These are phyloP conservation scores for Penicillium silybi DNA, from an alignment of 495 filamentous ascomycete genomes.

Conservation along the genomic window DNA sequence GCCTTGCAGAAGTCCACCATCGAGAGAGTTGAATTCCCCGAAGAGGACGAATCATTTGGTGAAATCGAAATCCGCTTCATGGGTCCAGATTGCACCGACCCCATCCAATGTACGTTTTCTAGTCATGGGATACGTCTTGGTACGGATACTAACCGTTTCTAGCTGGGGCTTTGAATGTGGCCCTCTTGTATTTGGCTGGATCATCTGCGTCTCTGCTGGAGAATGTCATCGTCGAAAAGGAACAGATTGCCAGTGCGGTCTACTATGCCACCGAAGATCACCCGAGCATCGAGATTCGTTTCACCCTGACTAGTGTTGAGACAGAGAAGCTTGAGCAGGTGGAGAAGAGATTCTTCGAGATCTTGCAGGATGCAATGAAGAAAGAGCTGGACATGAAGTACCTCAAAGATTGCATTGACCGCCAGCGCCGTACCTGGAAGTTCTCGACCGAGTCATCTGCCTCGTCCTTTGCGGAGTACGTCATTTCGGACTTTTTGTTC, in stretches of 20 bases:
- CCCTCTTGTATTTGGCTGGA: conserved; percentile 80
- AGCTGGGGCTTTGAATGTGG: conserved; percentile 67
- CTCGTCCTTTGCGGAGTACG: conserved; percentile 68
- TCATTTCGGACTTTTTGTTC: conserved; percentile 86
- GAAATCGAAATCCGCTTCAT: conserved; percentile 81
- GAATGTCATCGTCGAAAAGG: conserved; percentile 88
- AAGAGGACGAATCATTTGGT: conserved; percentile 90
- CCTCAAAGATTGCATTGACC: conserved; percentile 75
- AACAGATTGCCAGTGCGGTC: conserved; percentile 83
- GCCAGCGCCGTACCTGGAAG: conserved; percentile 73
- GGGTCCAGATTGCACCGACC: conserved; percentile 72
- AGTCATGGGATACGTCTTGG: neutral
- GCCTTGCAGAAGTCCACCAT: conserved; percentile 63
- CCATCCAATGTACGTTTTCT: conserved; percentile 43
- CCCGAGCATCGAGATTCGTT: conserved; percentile 77
- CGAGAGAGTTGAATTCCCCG: conserved; percentile 84
- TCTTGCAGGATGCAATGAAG: conserved; percentile 72
- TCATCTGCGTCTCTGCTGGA: conserved; percentile 91
- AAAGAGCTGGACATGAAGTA: conserved; percentile 86
- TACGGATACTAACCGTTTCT: conserved; percentile 15
- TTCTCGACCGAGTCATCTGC: conserved; percentile 73
- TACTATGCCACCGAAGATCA: conserved; percentile 69
- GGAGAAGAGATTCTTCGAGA: conserved; percentile 77
- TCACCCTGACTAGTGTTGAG: conserved; percentile 78
- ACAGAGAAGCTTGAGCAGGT: conserved; percentile 81